Conservation (phyloP, 352 stramenopile genomes). For the Phytopythium montanum region DNA sequence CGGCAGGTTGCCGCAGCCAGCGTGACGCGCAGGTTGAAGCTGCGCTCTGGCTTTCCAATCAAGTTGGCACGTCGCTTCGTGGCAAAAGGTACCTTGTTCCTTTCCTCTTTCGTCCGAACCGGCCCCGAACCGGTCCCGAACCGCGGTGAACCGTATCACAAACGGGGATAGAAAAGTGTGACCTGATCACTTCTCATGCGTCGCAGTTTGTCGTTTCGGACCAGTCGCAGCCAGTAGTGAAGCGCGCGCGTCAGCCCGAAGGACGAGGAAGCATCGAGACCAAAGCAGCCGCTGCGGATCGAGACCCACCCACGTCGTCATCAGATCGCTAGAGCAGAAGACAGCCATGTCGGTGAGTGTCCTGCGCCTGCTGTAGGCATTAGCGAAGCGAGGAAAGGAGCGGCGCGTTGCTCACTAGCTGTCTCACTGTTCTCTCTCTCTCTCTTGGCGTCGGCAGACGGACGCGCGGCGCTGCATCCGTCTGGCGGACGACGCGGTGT, state of each 20-base stretch:
- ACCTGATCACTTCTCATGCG: background rate
- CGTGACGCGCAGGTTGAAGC: too few relatives aligned
- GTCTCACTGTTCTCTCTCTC: too few relatives aligned
- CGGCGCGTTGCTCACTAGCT: too few relatives aligned
- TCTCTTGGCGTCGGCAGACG: background rate
- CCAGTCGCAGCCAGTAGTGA: too few relatives aligned
- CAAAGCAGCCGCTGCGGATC: too few relatives aligned
- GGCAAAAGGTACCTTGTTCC: background rate
- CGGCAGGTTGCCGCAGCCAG: too few relatives aligned
- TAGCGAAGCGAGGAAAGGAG: too few relatives aligned
- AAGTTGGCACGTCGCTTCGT: background rate
- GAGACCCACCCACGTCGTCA: too few relatives aligned
- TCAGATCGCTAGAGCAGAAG: background rate
- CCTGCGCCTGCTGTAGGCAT: too few relatives aligned
- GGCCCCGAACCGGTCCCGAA: too few relatives aligned
- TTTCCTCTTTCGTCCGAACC: background rate
- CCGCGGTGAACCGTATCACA: background rate
- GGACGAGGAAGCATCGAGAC: too few relatives aligned
- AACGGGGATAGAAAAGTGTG: background rate
- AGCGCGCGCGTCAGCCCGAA: background rate
- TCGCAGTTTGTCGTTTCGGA: background rate
- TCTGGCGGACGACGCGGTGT: constrained; percentile 52
- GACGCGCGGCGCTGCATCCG: constrained; percentile 52
- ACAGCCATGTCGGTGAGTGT: constrained; percentile 5
- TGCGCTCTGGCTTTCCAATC: too few relatives aligned